Conservation (phyloP, 495 filamentous ascomycete genomes). For the Parmelia sp. region DNA sequence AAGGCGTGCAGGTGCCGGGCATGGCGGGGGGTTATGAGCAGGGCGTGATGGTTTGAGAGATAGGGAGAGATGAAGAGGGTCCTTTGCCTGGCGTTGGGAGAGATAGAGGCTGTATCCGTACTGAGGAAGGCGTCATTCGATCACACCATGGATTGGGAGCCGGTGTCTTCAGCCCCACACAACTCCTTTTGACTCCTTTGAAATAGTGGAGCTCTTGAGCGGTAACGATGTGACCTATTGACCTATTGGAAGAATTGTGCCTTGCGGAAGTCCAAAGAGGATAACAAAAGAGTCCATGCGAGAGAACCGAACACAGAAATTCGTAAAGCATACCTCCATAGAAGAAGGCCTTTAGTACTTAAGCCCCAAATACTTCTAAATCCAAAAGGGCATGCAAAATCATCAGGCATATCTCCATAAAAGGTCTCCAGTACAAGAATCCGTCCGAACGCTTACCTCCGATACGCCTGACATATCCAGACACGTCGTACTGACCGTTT, state of each 20-base stretch:
- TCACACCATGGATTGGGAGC: neutral
- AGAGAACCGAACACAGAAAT: too few species aligned
- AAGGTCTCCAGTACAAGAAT: neutral
- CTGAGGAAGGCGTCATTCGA: neutral
- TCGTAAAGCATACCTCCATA: too few species aligned
- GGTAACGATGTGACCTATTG: neutral
- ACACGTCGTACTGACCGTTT: neutral
- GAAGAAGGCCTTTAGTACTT: too few species aligned
- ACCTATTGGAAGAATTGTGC: neutral
- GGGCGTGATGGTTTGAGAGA: conserved; percentile 19
- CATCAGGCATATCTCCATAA: neutral
- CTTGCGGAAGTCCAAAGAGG: too few species aligned
- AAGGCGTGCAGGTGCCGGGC: conserved; percentile 52
- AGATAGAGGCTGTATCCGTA: neutral
- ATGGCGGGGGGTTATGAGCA: conserved; percentile 31
- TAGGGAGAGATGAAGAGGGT: neutral
- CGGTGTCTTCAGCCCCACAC: neutral
- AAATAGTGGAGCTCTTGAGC: neutral
- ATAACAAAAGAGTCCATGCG: too few species aligned
- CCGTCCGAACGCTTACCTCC: neutral
- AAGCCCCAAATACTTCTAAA: too few species aligned
- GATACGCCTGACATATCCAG: neutral
- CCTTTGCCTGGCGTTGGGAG: neutral
- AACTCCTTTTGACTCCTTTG: neutral
- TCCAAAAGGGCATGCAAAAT: neutral